A percentile compares a stretch with the other conserved stretches of the same genome.
These are phyloP conservation scores for Alternaria brassicicola DNA, from an alignment of 2,329 filamentous ascomycete genomes.

Conservation along the genomic window DNA sequence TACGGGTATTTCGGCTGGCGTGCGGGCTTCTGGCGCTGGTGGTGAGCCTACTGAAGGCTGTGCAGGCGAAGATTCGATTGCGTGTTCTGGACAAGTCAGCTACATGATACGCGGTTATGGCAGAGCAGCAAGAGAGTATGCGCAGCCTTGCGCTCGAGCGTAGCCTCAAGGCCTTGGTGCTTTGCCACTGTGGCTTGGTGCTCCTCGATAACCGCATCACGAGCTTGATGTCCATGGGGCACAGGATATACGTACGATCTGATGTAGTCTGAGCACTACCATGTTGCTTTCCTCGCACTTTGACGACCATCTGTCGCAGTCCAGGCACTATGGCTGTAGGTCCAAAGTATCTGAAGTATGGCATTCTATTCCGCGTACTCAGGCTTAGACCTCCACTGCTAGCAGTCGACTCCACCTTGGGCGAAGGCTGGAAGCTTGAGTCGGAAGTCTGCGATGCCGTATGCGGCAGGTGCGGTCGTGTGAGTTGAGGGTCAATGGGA, in stretches of 20 bases:
- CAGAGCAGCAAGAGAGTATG: conserved; percentile 4
- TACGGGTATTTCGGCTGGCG: conserved; percentile 61
- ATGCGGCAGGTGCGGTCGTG: conserved; percentile 34
- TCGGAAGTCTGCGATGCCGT: conserved; percentile 31
- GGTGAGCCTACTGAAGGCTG: conserved; percentile 39
- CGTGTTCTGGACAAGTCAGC: conserved; percentile 23
- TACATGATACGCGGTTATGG: not conserved
- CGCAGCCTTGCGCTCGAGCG: not conserved
- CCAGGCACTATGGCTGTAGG: conserved; percentile 90
- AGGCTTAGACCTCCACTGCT: conserved; percentile 43
- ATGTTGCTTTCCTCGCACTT: conserved; percentile 69
- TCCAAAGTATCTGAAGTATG: conserved; percentile 90
- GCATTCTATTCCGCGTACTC: conserved; percentile 69
- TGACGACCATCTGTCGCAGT: conserved; percentile 90
- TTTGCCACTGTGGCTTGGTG: not conserved
- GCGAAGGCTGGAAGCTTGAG: conserved; percentile 22
- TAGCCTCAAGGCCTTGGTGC: not conserved
- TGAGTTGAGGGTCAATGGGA: conserved; percentile 32
- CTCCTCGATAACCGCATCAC: not conserved
- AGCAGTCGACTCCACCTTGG: conserved; percentile 29
- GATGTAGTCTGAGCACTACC: conserved; percentile 65
- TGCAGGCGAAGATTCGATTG: conserved; percentile 45
- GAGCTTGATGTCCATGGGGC: not conserved
- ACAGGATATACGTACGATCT: conserved; percentile 41
- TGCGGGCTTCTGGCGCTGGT: conserved; percentile 49